Conservation (phyloP, 805 yeast genomes). For the Saccharomycopsis javanensis region DNA sequence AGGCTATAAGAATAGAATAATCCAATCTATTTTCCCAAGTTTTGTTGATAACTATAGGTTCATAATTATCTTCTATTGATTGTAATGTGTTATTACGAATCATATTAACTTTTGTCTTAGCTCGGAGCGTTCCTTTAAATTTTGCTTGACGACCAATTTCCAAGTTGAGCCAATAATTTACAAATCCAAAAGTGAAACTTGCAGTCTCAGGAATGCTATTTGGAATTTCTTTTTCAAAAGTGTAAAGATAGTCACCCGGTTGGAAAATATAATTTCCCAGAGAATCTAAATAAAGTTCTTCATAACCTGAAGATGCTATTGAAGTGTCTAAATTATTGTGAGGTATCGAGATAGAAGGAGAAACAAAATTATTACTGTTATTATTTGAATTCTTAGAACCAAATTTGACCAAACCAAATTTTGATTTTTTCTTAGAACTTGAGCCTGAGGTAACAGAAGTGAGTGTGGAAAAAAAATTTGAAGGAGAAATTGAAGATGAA, state of each 20-base stretch:
- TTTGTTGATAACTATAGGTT: constrained; percentile 82
- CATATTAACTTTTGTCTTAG: constrained; percentile 52
- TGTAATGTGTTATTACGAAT: constrained; percentile 70
- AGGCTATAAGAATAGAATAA: constrained; percentile 85
- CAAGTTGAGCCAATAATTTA: constrained; percentile 61
- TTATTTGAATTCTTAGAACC: background rate
- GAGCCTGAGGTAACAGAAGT: constrained; percentile 21
- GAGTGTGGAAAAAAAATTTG: constrained; percentile 23
- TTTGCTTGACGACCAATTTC: constrained; percentile 70
- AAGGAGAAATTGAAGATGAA: background rate
- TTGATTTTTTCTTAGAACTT: constrained; percentile 6
- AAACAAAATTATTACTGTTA: background rate
- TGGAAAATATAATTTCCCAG: constrained; percentile 37
- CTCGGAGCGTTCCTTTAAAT: constrained; percentile 67
- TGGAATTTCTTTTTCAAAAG: constrained; percentile 82
- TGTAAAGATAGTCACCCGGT: constrained; percentile 88
- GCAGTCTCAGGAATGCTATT: constrained; percentile 76
- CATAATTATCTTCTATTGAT: constrained; percentile 70
- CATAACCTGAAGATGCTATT: background rate
- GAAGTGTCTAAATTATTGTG: background rate
- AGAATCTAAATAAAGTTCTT: constrained; percentile 14
- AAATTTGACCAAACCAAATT: constrained; percentile 5
- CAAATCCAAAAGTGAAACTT: constrained; percentile 71
- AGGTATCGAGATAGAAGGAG: background rate
- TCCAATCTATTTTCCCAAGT: constrained; percentile 91